These are phyloP conservation scores for Lactarius akahatsu DNA, from an alignment of 768 basidiomycete genomes.

Conservation along the genomic window DNA sequence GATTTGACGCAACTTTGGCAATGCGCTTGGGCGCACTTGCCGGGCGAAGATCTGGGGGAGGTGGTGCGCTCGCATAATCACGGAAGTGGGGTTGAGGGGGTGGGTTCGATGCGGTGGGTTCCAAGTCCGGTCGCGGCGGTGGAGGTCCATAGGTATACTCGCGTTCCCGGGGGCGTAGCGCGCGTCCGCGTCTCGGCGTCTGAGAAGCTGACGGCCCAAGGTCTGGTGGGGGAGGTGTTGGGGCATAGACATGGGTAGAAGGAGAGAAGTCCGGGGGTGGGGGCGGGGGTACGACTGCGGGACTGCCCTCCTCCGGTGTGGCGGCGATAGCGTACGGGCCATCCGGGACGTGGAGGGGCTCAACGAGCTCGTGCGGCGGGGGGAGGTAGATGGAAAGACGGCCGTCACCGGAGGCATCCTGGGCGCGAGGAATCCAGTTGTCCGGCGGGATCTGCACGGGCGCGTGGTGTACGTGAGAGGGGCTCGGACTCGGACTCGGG, in stretches of 20 bases:
- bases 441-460: constrained; percentile 27
- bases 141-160: constrained; percentile 5
- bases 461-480: constrained; percentile 13
- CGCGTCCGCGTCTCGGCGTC: not conserved
- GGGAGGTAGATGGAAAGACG: constrained; percentile 26
- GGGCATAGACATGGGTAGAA: constrained; percentile 13
- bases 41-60: constrained; percentile 15
- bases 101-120: not conserved
- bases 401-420: constrained; percentile 25
- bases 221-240: constrained; percentile 19
- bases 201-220: constrained; percentile 1
- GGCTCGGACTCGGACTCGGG: constrained; percentile 12
- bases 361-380: constrained; percentile 27
- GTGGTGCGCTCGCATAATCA: constrained; percentile 2
- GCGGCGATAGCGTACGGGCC: constrained; percentile 19
- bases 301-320: constrained; percentile 27
- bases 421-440: constrained; percentile 28
- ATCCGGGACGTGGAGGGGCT: constrained; percentile 10
- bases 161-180: constrained; percentile 11
- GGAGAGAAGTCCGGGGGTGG: constrained; percentile 4
- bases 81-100: not conserved
- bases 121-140: constrained; percentile 16
- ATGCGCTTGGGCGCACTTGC: constrained; percentile 7
- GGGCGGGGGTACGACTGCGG: constrained; percentile 13
- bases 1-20: constrained; percentile 17